Conservation (phyloP, 1,139 yeast genomes). For the Hansenula sp. region DNA sequence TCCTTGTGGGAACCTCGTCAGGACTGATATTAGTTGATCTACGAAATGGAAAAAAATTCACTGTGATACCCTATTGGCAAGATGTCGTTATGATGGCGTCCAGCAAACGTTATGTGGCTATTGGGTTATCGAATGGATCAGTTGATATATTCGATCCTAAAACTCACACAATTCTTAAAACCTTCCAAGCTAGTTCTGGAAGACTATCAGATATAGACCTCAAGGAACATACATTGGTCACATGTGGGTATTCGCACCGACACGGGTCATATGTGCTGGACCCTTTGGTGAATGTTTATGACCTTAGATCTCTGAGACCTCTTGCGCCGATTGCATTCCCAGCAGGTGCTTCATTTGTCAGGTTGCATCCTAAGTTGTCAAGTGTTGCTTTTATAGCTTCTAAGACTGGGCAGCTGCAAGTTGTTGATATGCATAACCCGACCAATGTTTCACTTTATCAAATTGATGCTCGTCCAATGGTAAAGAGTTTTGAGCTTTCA, state of each 20-base stretch:
- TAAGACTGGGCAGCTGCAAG: constrained; percentile 75
- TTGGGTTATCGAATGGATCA: constrained; percentile 67
- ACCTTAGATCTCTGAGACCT: constrained; percentile 68
- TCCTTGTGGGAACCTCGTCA: constrained; percentile 25
- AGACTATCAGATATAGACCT: constrained; percentile 75
- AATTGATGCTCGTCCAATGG: constrained; percentile 48
- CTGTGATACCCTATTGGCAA: constrained; percentile 35
- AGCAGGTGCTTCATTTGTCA: constrained; percentile 82
- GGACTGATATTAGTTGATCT: constrained; percentile 59
- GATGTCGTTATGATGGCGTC: constrained; percentile 36
- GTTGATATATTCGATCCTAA: constrained; percentile 77
- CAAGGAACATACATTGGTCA: constrained; percentile 70
- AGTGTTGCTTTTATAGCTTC: constrained; percentile 76
- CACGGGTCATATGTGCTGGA: constrained; percentile 55
- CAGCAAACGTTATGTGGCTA: constrained; percentile 44
- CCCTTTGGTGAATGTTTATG: constrained; percentile 77
- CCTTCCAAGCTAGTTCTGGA: constrained; percentile 72
- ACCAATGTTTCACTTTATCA: constrained; percentile 58
- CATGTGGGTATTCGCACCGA: constrained; percentile 77
- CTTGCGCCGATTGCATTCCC: constrained; percentile 84
- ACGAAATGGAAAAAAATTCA: constrained; percentile 36
- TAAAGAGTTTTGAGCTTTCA: constrained; percentile 63
- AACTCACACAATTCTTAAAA: constrained; percentile 49
- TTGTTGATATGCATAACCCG: constrained; percentile 80
- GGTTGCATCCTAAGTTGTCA: constrained; percentile 84